Percentiles rank a stretch among this genome's conserved stretches.
phyloP scores from a whole-genome alignment of 176 grass and related monocot species.

The Oryza meyeriana region DNA sequence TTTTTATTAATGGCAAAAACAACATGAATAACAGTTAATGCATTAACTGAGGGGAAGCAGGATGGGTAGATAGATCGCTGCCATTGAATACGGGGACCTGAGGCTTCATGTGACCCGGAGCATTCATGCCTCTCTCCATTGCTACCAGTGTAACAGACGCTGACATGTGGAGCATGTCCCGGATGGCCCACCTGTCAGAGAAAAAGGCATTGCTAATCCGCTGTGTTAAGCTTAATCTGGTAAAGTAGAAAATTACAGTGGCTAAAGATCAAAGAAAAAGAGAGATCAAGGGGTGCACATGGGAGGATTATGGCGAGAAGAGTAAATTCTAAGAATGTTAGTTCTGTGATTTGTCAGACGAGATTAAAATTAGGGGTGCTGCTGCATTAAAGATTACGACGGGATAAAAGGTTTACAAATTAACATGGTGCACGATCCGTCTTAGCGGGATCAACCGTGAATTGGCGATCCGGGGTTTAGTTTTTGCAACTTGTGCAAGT shows the following conservation, averaged over 20 bases:
- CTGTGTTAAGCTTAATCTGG: background rate
- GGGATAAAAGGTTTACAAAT: background rate
- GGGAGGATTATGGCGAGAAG: background rate
- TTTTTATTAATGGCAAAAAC: slow-evolving; percentile 2
- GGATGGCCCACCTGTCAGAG: background rate
- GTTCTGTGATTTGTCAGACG: slow-evolving; percentile 1
- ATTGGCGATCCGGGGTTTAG: background rate
- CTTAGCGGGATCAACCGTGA: background rate
- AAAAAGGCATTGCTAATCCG: background rate
- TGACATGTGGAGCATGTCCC: background rate
- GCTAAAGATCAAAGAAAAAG: background rate
- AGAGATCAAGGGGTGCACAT: background rate
- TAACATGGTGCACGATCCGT: background rate
- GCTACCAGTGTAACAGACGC: background rate
- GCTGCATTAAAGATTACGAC: background rate
- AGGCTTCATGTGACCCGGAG: slow-evolving; percentile 35
- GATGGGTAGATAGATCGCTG: background rate
- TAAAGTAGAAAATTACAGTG: background rate
- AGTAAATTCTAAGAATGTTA: slow-evolving; percentile 45
- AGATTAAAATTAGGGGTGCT: background rate
- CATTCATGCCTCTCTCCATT: background rate
- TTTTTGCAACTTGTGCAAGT: background rate
- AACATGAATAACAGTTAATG: slow-evolving; percentile 32
- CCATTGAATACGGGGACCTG: slow-evolving; percentile 26
- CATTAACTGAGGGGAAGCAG: background rate